These are phyloP conservation scores for Pseudopyricularia cyperi DNA, from an alignment of 2,329 filamentous ascomycete species.

Conservation along the genomic window DNA sequence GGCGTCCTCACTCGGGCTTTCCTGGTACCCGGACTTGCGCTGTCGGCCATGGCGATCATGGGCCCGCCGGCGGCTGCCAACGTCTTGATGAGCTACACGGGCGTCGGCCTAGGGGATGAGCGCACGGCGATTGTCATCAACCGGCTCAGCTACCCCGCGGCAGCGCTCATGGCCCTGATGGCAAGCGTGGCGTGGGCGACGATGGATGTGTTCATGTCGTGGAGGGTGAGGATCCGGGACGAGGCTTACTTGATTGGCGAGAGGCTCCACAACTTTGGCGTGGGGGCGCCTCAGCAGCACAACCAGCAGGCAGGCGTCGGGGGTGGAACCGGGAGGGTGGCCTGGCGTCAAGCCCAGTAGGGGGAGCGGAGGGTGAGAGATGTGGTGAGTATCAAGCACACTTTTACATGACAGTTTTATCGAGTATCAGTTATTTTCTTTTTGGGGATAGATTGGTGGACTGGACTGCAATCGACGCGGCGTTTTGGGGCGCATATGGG, in stretches of 20 bases:
- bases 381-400: not conserved
- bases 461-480: too few relatives aligned
- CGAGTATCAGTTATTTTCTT: too few relatives aligned
- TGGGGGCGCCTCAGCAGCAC: not conserved
- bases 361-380: too few relatives aligned
- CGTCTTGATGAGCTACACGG: slow-evolving; percentile 27
- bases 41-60: slow-evolving; percentile 49
- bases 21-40: slow-evolving; percentile 57
- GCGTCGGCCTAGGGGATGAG: slow-evolving; percentile 10
- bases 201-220: slow-evolving; percentile 53
- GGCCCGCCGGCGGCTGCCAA: slow-evolving; percentile 50
- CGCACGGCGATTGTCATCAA: slow-evolving; percentile 9
- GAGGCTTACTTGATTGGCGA: slow-evolving; percentile 96
- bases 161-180: slow-evolving; percentile 34
- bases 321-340: not conserved
- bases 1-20: slow-evolving; percentile 73
- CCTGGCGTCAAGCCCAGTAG: not conserved
- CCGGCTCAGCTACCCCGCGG: slow-evolving; percentile 57
- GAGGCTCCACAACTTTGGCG: slow-evolving; percentile 82
- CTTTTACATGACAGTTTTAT: not conserved
- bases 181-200: slow-evolving; percentile 35
- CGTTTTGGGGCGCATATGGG: too few relatives aligned
- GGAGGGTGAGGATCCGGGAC: slow-evolving; percentile 74
- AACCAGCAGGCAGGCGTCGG: not conserved
- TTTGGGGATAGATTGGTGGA: too few relatives aligned